Base-by-base conservation (phyloP, 2,329 filamentous ascomycete genomes). In the Diaporthe nobilis region DNA sequence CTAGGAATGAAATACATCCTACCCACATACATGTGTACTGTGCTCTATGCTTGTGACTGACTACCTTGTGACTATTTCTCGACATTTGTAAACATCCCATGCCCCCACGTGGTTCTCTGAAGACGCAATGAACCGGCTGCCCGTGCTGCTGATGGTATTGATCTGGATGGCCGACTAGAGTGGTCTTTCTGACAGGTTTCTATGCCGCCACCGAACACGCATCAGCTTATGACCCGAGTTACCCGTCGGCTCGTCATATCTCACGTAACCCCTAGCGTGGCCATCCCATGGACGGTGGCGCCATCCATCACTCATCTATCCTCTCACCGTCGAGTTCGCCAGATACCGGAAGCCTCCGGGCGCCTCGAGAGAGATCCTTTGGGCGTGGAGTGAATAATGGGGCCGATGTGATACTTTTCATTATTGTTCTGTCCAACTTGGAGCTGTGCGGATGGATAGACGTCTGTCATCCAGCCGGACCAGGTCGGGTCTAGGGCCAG, bases 1-100 rank as follows among this genome's bases (percentile, higher is more conserved):
- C 15, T 47, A 73, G 58, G 71, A 65, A 73, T 73, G 58, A 61
- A 72, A 65, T 10, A 65, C 20, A 42, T 65, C 58, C 71, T 63
- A 72, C 58, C 22, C 55, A 72, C 44, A 47, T 12, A 13, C 20
- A 10, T 20, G 1, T n/a, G 51, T 58, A 9, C 57, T 20, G n/a
- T 1, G 5, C 31, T 53, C 12, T 28, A 15, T 53, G 25, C 15
- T 28, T 47, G 13, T 73, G 17, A 31, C 13, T 31, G 3, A 31
- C 13, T 31, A 3, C 22, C 10, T 34, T 20, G 68, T 71, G 68
- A 58, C n/a, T 58, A 13, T 13, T 4, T 12, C 34, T 57, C 13
- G 51, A 55, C 7, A 37, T 34, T 17, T 58, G 7, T 1, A 34
- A 10, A 10, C 4, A 17, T 58, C 13, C 28, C 25, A 20, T 20